A percentile compares a stretch with the other conserved stretches of the same genome.
Evolutionary conservation across 2,329 filamentous ascomycete species (phyloP).

Genomic region (Claviceps spartinae): DNA sequence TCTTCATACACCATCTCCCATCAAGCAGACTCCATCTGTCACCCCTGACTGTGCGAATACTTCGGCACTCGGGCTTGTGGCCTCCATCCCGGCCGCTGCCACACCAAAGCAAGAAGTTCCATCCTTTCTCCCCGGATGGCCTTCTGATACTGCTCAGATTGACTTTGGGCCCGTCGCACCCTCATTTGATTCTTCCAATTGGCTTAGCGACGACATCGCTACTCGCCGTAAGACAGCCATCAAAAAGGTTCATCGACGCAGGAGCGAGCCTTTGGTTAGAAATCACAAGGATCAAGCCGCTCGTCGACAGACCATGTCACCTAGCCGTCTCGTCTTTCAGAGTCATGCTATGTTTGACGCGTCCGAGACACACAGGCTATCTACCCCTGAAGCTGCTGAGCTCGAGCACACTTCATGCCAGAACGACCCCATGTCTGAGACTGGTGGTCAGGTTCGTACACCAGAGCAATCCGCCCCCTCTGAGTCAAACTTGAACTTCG

Average conservation of each 20-base stretch:
- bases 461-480: conserved; percentile 1
- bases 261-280: conserved; percentile 22
- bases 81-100: conserved; percentile 9
- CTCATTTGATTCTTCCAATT: conserved; percentile 15
- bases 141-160: conserved; percentile 10
- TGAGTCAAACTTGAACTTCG: not conserved
- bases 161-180: conserved; percentile 17
- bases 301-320: conserved; percentile 17
- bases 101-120: conserved; percentile 10
- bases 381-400: not conserved
- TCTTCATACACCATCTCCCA: not conserved
- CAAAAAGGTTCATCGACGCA: conserved; percentile 15
- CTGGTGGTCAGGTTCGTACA: not conserved
- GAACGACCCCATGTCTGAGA: not conserved
- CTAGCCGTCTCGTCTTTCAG: conserved; percentile 12
- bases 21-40: not conserved
- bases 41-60: conserved; percentile 1
- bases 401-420: not conserved
- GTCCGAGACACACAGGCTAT: not conserved
- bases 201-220: conserved; percentile 13
- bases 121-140: conserved; percentile 8
- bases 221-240: conserved; percentile 12
- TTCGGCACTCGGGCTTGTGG: conserved; percentile 12
- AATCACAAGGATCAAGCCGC: conserved; percentile 11
- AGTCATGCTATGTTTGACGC: not conserved